Conservation (phyloP, 305 asterid species). For the Fraxinus latifolia region DNA sequence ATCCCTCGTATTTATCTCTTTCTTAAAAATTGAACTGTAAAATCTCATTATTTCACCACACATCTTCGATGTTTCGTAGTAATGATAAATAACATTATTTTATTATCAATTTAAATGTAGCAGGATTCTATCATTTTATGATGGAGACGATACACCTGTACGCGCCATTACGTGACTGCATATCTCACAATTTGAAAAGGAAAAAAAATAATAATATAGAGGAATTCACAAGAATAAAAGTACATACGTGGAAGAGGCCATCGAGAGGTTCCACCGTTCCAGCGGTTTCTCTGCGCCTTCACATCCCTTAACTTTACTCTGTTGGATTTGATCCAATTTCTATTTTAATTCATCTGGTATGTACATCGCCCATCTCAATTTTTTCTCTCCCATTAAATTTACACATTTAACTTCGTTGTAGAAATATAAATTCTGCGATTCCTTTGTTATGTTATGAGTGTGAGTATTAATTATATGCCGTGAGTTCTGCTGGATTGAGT, state of each 20-base stretch:
- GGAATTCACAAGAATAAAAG: neutral
- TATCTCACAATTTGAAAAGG: too few relatives aligned
- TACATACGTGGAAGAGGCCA: neutral
- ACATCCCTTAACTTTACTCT: neutral
- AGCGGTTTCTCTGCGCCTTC: neutral
- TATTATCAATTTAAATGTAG: too few relatives aligned
- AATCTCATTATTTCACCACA: too few relatives aligned
- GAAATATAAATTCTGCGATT: neutral
- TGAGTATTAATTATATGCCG: neutral
- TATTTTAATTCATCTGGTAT: neutral
- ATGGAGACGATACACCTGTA: too few relatives aligned
- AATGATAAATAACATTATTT: too few relatives aligned
- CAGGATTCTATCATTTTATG: too few relatives aligned
- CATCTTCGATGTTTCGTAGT: too few relatives aligned
- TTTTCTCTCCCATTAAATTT: neutral
- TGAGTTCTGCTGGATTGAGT: neutral
- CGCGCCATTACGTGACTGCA: too few relatives aligned
- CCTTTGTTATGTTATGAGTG: neutral
- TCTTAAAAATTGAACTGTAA: too few relatives aligned
- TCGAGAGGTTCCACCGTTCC: neutral
- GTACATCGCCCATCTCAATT: neutral
- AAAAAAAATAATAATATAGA: neutral
- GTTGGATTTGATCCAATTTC: neutral
- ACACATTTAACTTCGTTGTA: neutral
- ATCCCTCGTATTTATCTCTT: too few relatives aligned